Evolutionary conservation across 768 basidiomycete genomes (phyloP).

Genomic region (Fomitopsis pulvina): DNA sequence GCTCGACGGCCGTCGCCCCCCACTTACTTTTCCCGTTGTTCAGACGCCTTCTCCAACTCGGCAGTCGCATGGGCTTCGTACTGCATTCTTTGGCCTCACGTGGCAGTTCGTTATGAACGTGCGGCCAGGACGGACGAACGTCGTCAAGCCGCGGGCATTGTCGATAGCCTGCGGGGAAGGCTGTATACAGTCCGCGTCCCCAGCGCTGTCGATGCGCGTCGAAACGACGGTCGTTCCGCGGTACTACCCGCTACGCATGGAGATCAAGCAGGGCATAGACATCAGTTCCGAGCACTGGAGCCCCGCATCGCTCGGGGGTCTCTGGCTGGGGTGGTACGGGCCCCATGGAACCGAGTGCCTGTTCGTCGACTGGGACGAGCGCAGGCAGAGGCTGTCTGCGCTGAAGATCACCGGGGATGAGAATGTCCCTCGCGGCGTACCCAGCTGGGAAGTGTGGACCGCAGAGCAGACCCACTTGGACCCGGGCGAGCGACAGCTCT

Average conservation of each 20-base stretch:
- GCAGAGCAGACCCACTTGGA: not conserved
- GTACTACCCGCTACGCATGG: conserved; percentile 12
- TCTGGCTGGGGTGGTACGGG: conserved; percentile 14
- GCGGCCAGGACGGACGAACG: not conserved
- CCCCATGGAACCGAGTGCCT: conserved; percentile 15
- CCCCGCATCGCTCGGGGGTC: conserved; percentile 3
- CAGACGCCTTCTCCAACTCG: conserved; percentile 5
- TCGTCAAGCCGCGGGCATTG: not conserved
- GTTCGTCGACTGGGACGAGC: conserved; percentile 6
- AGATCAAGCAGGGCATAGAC: not conserved
- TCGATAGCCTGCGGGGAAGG: conserved; percentile 3
- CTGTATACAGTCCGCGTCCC: conserved; percentile 4
- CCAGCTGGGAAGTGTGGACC: conserved; percentile 7
- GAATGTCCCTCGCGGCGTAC: conserved; percentile 15
- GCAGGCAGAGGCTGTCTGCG: conserved; percentile 1
- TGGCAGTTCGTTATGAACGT: conserved; percentile 6
- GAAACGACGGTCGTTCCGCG: conserved; percentile 8
- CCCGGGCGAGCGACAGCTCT: not conserved
- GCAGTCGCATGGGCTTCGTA: conserved; percentile 1
- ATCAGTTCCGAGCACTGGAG: conserved; percentile 1
- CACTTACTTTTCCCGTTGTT: not conserved
- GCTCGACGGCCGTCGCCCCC: conserved; percentile 5
- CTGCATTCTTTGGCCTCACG: not conserved
- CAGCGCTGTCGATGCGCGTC: conserved; percentile 7
- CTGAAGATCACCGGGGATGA: conserved; percentile 16